phyloP scores from a whole-genome alignment of 1,284 basidiomycete genomes.

The Marasmius oreades region DNA sequence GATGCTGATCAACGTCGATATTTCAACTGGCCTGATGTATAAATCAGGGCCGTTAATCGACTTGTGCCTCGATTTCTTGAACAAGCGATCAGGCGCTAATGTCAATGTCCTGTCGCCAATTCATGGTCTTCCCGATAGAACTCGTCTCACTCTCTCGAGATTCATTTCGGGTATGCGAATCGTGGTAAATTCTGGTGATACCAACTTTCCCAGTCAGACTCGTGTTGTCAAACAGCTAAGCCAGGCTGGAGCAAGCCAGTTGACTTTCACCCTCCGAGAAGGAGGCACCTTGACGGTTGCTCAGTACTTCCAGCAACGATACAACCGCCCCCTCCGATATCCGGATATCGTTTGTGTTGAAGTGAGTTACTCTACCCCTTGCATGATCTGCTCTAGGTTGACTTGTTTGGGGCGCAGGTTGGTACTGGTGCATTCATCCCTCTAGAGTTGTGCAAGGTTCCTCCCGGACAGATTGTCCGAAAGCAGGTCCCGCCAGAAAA shows the following conservation, averaged over 20 bases:
- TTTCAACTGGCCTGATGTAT: constrained; percentile 61
- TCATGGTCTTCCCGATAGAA: constrained; percentile 39
- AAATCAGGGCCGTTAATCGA: constrained; percentile 34
- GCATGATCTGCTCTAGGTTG: background rate
- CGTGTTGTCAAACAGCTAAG: constrained; percentile 44
- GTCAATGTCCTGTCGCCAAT: constrained; percentile 31
- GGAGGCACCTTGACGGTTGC: constrained; percentile 45
- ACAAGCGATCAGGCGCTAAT: constrained; percentile 19
- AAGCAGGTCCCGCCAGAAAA: constrained; percentile 57
- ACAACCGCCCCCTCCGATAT: constrained; percentile 36
- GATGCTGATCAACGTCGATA: constrained; percentile 62
- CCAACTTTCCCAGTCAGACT: constrained; percentile 21
- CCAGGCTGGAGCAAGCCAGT: constrained; percentile 33
- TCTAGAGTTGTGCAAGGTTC: constrained; percentile 51
- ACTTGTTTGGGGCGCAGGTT: constrained; percentile 31
- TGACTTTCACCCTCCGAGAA: constrained; percentile 41
- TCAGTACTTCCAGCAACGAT: constrained; percentile 41
- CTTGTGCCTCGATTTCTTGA: constrained; percentile 45
- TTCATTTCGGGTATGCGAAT: constrained; percentile 46
- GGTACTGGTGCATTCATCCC: constrained; percentile 52
- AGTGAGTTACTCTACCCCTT: constrained; percentile 28
- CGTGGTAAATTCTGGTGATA: constrained; percentile 21
- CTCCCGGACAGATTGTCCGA: constrained; percentile 44
- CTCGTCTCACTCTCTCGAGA: constrained; percentile 43
- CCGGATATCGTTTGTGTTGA: constrained; percentile 51